These are phyloP conservation scores for Citrullus mucosospermus DNA, from an alignment of 306 rosid genomes.

Conservation along the genomic window DNA sequence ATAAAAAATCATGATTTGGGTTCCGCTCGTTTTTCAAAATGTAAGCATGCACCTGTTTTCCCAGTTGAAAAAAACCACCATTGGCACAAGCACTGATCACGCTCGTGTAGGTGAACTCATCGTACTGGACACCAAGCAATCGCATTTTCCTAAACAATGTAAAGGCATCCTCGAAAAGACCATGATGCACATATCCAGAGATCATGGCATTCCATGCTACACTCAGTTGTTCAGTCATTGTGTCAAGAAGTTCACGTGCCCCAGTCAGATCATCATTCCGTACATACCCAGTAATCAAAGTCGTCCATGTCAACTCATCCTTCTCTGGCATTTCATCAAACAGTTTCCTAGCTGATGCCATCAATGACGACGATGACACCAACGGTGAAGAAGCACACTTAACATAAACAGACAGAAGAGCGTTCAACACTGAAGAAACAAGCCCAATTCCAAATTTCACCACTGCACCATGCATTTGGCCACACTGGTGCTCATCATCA, in stretches of 20 bases:
- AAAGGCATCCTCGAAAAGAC: not conserved
- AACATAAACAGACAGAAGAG: slow-evolving; percentile 10
- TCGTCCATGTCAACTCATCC: slow-evolving; percentile 10
- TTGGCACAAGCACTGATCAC: slow-evolving; percentile 13
- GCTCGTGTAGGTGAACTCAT: slow-evolving; percentile 3
- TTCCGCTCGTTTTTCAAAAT: slow-evolving; percentile 1
- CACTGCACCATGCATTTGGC: slow-evolving; percentile 7
- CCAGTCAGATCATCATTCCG: not conserved
- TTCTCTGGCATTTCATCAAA: slow-evolving; percentile 13
- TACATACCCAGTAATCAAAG: slow-evolving; percentile 12
- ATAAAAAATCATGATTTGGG: slow-evolving; percentile 3
- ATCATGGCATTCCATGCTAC: slow-evolving; percentile 17
- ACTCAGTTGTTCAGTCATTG: slow-evolving; percentile 3
- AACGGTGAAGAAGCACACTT: slow-evolving; percentile 15
- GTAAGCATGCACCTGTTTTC: slow-evolving; percentile 16
- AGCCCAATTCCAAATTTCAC: slow-evolving; percentile 8
- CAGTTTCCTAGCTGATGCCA: slow-evolving; percentile 9
- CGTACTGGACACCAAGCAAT: not conserved
- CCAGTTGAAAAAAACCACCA: slow-evolving; percentile 5
- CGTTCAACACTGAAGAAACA: slow-evolving; percentile 8
- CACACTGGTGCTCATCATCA: slow-evolving; percentile 10
- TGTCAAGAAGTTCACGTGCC: slow-evolving; percentile 7
- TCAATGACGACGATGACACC: slow-evolving; percentile 3
- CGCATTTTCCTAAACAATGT: not conserved
- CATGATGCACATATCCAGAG: slow-evolving; percentile 15